phyloP scores from a whole-genome alignment of 306 rosid genomes.

The Cucumis hystrix region DNA sequence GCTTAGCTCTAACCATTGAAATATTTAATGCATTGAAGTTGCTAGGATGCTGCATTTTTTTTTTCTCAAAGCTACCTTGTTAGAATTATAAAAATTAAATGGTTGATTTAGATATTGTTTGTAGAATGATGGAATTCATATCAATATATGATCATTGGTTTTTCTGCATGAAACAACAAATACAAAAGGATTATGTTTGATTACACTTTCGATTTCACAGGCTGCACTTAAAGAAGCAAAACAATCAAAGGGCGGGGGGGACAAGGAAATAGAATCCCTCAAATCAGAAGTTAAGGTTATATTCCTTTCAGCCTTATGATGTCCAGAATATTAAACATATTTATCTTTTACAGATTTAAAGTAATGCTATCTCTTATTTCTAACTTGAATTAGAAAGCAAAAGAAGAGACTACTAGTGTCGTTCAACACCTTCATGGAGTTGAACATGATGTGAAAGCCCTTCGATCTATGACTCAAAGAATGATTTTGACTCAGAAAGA shows the following conservation, averaged over 20 bases:
- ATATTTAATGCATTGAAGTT: background rate
- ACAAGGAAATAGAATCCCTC: slow-evolving; percentile 49
- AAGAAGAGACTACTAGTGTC: slow-evolving; percentile 40
- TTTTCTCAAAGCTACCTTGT: background rate
- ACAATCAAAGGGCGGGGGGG: slow-evolving; percentile 49
- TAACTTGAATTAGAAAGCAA: slow-evolving; percentile 46
- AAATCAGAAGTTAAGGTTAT: slow-evolving; percentile 52
- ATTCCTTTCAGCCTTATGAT: slow-evolving; percentile 7
- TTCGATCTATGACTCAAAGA: slow-evolving; percentile 85
- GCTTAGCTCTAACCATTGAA: background rate
- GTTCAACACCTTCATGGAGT: slow-evolving; percentile 55
- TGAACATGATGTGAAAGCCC: slow-evolving; percentile 81
- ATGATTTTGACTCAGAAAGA: slow-evolving; percentile 95
- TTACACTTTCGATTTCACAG: slow-evolving; percentile 26
- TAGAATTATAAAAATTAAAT: background rate
- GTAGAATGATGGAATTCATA: background rate
- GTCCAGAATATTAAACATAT: background rate
- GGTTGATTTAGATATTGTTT: background rate
- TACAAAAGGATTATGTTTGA: background rate
- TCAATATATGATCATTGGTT: background rate
- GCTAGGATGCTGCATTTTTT: background rate
- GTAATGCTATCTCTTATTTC: slow-evolving; percentile 11
- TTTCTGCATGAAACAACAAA: background rate
- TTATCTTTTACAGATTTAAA: background rate
- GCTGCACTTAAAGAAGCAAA: slow-evolving; percentile 77